Evolutionary conservation across 2,329 filamentous ascomycete genomes (phyloP).

Genomic region (Elsinoe ampelina): DNA sequence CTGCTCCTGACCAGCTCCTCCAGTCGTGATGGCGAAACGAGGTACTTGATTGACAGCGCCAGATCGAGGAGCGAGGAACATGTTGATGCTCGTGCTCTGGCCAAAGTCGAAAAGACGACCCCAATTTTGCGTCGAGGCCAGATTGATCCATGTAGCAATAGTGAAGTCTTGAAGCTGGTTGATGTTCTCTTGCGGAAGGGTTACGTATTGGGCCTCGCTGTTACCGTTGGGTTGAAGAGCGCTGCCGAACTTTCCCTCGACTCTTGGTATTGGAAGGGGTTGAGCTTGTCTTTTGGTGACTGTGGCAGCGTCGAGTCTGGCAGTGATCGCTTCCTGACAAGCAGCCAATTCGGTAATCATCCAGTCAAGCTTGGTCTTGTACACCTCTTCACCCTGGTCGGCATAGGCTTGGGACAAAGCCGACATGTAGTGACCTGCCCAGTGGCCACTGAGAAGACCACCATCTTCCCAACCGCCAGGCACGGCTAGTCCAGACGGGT

Average conservation of each 20-base stretch:
- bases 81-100: neutral
- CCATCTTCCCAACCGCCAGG: neutral
- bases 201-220: neutral
- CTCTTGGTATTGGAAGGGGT: neutral
- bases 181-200: neutral
- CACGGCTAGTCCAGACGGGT: neutral
- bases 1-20: neutral
- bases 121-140: neutral
- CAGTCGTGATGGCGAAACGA: neutral
- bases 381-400: neutral
- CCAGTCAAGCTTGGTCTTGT: neutral
- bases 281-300: neutral
- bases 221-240: neutral
- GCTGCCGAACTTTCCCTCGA: neutral
- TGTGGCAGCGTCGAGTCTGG: neutral
- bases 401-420: neutral
- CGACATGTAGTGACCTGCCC: neutral
- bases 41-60: neutral
- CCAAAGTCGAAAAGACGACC: neutral
- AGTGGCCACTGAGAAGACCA: neutral
- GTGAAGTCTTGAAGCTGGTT: neutral
- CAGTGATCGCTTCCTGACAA: neutral
- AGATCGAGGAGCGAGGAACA: neutral
- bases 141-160: neutral
- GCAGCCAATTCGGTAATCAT: neutral